Conservation (phyloP, 805 yeast genomes). For the Wickerhamiella kurtzmanii region DNA sequence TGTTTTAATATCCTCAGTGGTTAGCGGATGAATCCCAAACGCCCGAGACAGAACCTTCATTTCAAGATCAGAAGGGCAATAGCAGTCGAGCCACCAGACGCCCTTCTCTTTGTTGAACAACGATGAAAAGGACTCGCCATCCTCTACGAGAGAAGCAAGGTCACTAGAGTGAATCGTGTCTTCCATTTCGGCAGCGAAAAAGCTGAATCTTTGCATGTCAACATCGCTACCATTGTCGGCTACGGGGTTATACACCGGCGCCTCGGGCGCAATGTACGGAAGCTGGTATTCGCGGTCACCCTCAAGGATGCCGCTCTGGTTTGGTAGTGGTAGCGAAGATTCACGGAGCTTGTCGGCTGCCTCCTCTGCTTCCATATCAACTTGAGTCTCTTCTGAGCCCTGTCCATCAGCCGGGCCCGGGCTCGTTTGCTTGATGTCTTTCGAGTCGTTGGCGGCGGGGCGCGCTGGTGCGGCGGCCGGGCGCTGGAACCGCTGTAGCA, state of each 20-base stretch:
- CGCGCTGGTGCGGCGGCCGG: conserved; percentile 9
- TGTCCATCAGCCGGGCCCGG: background rate
- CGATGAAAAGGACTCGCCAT: conserved; percentile 49
- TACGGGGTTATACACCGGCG: background rate
- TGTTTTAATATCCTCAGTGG: conserved; percentile 92
- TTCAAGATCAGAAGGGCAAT: conserved; percentile 87
- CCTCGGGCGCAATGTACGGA: background rate
- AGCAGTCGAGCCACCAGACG: conserved; percentile 94
- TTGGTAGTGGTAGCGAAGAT: background rate
- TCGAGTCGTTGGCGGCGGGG: conserved; percentile 4
- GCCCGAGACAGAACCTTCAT: conserved; percentile 87
- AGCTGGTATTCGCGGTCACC: background rate
- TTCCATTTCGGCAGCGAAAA: conserved; percentile 67
- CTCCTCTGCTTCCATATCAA: background rate
- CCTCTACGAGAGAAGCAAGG: conserved; percentile 53
- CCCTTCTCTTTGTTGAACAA: conserved; percentile 50
- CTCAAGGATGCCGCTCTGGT: background rate
- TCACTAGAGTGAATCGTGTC: conserved; percentile 86
- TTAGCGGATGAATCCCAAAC: conserved; percentile 93
- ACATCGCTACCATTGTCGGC: background rate
- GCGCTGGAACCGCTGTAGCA: conserved; percentile 36
- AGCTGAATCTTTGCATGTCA: conserved; percentile 67
- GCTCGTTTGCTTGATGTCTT: background rate
- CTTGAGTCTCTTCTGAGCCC: background rate
- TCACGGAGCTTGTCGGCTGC: background rate